Evolutionary conservation across 768 basidiomycete species (phyloP), one percentile per base, ranked within the genome.

Genomic region (Leccinum subtestaceum): DNA sequence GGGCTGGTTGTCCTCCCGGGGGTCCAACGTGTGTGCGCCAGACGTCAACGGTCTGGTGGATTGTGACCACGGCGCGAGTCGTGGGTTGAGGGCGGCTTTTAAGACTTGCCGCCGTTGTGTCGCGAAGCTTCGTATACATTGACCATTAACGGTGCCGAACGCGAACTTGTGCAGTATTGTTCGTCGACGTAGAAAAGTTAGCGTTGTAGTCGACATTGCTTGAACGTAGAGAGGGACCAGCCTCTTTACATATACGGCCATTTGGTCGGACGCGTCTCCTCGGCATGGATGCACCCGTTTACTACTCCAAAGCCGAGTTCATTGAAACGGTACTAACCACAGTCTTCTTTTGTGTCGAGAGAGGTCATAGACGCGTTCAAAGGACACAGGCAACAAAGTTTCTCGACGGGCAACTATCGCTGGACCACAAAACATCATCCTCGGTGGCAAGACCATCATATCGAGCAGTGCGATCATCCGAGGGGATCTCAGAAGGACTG

Each of bases 331-430:
- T 92, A 72, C 57, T 12, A 45, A 51, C n/a, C 10, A 34, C 32
- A 31, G 36, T 38, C 38, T 52, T 54, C 5, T 53, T 23, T 34
- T 25, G 3, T 12, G 3, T 13, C 21, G 34, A 8, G 51, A 53
- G 15, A 56, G 23, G 23, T 27, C 31, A 53, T 52, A 52, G 56
- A 67, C 58, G 45, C 21, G 29, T 48, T 47, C 32, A 60, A 72
- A 95, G 93, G 94, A 95, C 71, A 95, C 93, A 61, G 93, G 93
- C 48, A 96, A 98, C 79, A 96, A 96, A 74, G 95, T 98, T 47
- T 95, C 93, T 43, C 84, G 93, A 58, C 85, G 91, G 61, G 93
- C 94, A 17, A 89, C 87, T 27, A 97, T 98, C 67, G 86, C 89
- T 57, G 96, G 96, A 1, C 91, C 94, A 11, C 90, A 95, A 73